phyloP scores from a whole-genome alignment of 805 yeast genomes.

The Hanseniaspora mollemarum region DNA sequence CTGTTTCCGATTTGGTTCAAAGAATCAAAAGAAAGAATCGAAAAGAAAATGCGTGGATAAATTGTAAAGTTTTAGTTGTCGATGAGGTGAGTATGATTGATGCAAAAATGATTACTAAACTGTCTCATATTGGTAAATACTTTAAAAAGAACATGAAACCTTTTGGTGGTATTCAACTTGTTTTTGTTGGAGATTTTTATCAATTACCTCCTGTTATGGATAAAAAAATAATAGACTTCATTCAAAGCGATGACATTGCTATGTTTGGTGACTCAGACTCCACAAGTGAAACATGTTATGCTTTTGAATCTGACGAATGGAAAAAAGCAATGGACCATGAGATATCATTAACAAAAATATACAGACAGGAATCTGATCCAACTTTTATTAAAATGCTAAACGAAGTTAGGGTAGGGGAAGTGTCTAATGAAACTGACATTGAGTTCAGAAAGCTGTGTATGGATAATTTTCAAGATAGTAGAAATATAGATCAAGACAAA shows the following conservation, averaged over 20 bases:
- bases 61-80: conserved; percentile 58
- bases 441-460: conserved; percentile 40
- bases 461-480: conserved; percentile 32
- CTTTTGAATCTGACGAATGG: conserved; percentile 62
- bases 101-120: conserved; percentile 60
- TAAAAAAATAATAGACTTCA: conserved; percentile 28
- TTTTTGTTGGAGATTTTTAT: conserved; percentile 89
- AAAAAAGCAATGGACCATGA: conserved; percentile 43
- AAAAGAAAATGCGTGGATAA: conserved; percentile 48
- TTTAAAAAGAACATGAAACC: conserved; percentile 43
- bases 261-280: conserved; percentile 21
- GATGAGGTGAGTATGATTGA: conserved; percentile 96
- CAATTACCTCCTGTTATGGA: conserved; percentile 70
- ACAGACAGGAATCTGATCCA: conserved; percentile 66
- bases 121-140: conserved; percentile 55
- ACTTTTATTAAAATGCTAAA: conserved; percentile 62
- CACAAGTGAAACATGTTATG: no score
- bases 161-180: conserved; percentile 88
- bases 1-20: conserved; percentile 36
- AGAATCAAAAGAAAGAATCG: conserved; percentile 39
- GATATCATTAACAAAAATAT: conserved; percentile 51
- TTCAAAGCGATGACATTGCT: conserved; percentile 15
- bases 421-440: conserved; percentile 37
- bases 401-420: conserved; percentile 56
- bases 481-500: conserved; percentile 38